A percentile compares a stretch with the other conserved stretches of the same genome.
Conservation (phyloP, 163 green algal genomes). For the Chlorella variabilis region DNA sequence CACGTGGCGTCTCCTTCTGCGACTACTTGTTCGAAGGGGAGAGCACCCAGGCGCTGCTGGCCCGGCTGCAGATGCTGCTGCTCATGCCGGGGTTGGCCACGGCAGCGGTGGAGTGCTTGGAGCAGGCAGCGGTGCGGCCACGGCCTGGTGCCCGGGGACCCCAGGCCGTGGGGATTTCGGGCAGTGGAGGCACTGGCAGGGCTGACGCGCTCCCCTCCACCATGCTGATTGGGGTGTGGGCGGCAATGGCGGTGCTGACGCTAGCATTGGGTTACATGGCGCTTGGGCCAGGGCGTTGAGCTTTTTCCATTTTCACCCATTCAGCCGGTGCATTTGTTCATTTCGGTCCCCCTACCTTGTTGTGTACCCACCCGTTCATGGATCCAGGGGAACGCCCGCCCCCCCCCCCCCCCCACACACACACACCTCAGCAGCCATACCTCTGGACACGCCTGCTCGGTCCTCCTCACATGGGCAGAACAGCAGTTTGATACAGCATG, state of each 20-base stretch:
- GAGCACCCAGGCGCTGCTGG: slow-evolving; percentile 6
- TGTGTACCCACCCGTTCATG: too few relatives aligned
- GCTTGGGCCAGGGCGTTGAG: background rate
- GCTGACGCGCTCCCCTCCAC: background rate
- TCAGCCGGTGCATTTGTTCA: background rate
- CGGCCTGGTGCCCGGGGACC: background rate
- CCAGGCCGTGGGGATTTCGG: background rate
- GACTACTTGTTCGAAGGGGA: slow-evolving; percentile 48
- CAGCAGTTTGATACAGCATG: too few relatives aligned
- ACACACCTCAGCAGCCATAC: too few relatives aligned
- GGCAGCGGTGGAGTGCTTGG: slow-evolving; percentile 10
- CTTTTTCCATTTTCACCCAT: too few relatives aligned
- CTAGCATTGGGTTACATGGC: slow-evolving; percentile 20
- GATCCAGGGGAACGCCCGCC: too few relatives aligned
- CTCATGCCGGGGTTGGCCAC: background rate
- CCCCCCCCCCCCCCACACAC: too few relatives aligned
- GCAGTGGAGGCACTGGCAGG: background rate
- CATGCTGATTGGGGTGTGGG: background rate
- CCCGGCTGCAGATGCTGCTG: slow-evolving; percentile 27
- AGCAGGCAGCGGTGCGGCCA: background rate
- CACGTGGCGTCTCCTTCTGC: slow-evolving; percentile 24
- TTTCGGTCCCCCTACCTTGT: too few relatives aligned
- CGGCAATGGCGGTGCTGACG: slow-evolving; percentile 5
- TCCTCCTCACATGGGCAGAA: too few relatives aligned
- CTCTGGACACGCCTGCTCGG: too few relatives aligned